A percentile compares a stretch with the other conserved stretches of the same genome.
phyloP scores from a whole-genome alignment of 192 early-diverging fungal species.

The Rhizoclosmatium globosum region DNA sequence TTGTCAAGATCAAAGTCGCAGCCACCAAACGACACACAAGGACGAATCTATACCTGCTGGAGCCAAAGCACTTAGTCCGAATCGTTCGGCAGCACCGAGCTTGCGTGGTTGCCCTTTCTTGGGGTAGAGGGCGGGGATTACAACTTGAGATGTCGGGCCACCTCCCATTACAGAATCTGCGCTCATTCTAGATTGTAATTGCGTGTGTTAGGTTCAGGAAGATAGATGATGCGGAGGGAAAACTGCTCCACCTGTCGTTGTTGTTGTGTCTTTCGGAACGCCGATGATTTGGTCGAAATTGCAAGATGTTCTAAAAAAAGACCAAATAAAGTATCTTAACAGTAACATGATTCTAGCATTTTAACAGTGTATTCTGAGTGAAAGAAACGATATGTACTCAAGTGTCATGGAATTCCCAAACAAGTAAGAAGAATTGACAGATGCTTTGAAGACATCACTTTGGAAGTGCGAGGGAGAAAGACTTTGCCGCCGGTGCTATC shows the following conservation, averaged over 20 bases:
- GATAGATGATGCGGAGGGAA: background rate
- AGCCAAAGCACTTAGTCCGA: conserved; percentile 68
- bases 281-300: background rate
- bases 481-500: background rate
- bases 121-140: conserved; percentile 60
- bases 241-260: background rate
- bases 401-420: no score
- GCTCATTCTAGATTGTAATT: conserved; percentile 1
- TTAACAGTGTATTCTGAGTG: no score
- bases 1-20: background rate
- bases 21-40: background rate
- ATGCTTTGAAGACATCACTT: background rate
- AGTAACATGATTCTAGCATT: no score
- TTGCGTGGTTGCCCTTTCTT: conserved; percentile 49
- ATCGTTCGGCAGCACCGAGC: conserved; percentile 62
- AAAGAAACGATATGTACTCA: no score
- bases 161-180: conserved; percentile 36
- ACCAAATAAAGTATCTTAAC: background rate
- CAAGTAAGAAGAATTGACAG: no score
- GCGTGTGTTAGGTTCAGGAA: background rate
- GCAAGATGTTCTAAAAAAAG: background rate
- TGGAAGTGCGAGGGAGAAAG: background rate
- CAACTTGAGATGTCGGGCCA: background rate
- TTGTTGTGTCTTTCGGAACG: background rate
- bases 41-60: conserved; percentile 56